phyloP scores from a whole-genome alignment of 257 asterid genomes.

The Echium plantagineum region DNA sequence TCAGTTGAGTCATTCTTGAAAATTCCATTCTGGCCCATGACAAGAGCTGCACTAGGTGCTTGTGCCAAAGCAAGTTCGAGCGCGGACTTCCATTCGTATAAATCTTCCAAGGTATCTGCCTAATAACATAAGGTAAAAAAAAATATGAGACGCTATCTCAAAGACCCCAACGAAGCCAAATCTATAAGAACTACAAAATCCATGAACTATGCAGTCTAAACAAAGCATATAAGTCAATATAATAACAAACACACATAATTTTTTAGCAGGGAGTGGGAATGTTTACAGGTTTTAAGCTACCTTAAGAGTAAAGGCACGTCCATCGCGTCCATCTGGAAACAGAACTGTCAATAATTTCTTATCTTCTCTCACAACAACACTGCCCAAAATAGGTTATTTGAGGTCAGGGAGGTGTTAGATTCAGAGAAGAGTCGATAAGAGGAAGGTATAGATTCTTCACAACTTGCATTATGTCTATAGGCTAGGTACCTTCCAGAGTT shows the following conservation, averaged over 20 bases:
- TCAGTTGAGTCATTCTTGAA: slow-evolving; percentile 65
- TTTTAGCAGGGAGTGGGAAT: not conserved
- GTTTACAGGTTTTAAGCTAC: slow-evolving; percentile 18
- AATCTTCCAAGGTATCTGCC: slow-evolving; percentile 88
- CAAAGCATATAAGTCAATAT: not conserved
- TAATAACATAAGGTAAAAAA: slow-evolving; percentile 21
- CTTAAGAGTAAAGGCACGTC: slow-evolving; percentile 91
- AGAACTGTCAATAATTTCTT: slow-evolving; percentile 75
- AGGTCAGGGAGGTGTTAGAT: slow-evolving; percentile 3
- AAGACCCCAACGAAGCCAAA: not conserved
- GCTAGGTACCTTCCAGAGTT: slow-evolving; percentile 72
- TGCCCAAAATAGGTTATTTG: slow-evolving; percentile 18
- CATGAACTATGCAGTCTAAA: not conserved
- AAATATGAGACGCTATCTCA: slow-evolving; percentile 3
- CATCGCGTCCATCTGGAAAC: slow-evolving; percentile 96
- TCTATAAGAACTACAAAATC: not conserved
- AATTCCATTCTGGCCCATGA: slow-evolving; percentile 92
- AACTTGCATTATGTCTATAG: not conserved
- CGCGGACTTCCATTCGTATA: slow-evolving; percentile 89
- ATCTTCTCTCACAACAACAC: slow-evolving; percentile 96
- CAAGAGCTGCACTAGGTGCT: slow-evolving; percentile 92
- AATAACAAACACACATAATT: not conserved
- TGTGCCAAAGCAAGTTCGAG: slow-evolving; percentile 88
- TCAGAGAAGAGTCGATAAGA: slow-evolving; percentile 4
- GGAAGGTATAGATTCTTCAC: not conserved